Evolutionary conservation across 2,329 filamentous ascomycete genomes (phyloP).

Genomic region (Aspergillus sp.): DNA sequence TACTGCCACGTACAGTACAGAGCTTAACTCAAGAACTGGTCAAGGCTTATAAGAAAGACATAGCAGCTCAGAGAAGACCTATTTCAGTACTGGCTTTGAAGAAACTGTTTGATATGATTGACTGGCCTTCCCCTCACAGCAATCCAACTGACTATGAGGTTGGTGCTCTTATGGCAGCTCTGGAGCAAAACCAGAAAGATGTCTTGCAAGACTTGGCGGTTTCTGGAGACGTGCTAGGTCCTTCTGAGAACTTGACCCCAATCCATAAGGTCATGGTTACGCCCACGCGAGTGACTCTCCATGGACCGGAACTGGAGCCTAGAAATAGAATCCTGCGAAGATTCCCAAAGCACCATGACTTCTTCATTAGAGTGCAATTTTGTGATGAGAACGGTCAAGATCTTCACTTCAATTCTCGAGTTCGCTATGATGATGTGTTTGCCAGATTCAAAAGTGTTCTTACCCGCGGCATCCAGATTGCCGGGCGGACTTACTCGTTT

Average conservation of each 20-base stretch:
- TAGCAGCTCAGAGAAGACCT: constrained; percentile 30
- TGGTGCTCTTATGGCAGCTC: constrained; percentile 41
- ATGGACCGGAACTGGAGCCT: constrained; percentile 56
- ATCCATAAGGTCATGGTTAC: constrained; percentile 61
- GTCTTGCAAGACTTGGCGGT: constrained; percentile 24
- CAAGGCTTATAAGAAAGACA: constrained; percentile 28
- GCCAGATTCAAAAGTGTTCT: constrained; percentile 64
- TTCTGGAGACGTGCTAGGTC: constrained; percentile 16
- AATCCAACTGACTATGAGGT: constrained; percentile 48
- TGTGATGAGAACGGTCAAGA: constrained; percentile 29
- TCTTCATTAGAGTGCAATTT: constrained; percentile 29
- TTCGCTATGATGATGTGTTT: constrained; percentile 24
- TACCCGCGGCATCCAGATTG: constrained; percentile 61
- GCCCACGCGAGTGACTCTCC: constrained; percentile 56
- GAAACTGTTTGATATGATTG: constrained; percentile 55
- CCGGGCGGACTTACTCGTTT: constrained; percentile 64
- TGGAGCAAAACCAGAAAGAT: constrained; percentile 47
- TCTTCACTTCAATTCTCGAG: constrained; percentile 20
- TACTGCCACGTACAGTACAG: constrained; percentile 57
- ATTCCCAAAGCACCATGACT: constrained; percentile 28
- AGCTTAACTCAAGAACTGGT: constrained; percentile 50
- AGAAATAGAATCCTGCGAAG: constrained; percentile 33
- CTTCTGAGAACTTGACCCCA: constrained; percentile 46
- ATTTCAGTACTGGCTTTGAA: constrained; percentile 58
- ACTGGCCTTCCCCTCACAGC: constrained; percentile 55